Conservation (phyloP, 164 flowering plant genomes). For the Berberis thunbergii region DNA sequence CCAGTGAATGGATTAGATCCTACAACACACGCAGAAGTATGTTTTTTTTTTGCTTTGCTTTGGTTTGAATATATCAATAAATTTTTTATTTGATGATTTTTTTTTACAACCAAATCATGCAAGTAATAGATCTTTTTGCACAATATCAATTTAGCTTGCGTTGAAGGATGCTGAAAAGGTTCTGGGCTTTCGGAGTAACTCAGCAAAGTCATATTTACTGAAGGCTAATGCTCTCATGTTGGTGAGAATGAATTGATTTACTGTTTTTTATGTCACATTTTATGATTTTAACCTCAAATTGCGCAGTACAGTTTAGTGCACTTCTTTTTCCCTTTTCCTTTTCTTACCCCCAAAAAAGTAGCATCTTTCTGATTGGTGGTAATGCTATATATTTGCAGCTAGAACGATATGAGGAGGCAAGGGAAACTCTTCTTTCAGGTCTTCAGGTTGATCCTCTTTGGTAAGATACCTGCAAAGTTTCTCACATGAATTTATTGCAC, state of each 20-base stretch:
- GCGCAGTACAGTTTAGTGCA: too few species aligned
- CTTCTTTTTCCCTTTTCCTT: too few species aligned
- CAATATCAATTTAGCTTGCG: constrained; percentile 51
- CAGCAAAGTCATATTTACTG: constrained; percentile 53
- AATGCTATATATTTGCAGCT: too few species aligned
- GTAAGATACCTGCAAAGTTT: too few species aligned
- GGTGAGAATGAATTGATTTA: constrained; percentile 38
- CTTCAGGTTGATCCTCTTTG: too few species aligned
- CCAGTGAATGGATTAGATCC: constrained; percentile 89
- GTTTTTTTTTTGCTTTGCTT: constrained; percentile 7
- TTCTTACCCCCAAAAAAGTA: too few species aligned
- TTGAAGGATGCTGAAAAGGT: constrained; percentile 92
- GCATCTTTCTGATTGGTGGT: too few species aligned
- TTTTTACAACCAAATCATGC: not conserved
- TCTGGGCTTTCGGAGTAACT: constrained; percentile 33
- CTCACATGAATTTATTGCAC: too few species aligned
- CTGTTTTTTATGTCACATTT: not conserved
- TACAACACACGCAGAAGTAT: constrained; percentile 85
- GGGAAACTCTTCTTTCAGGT: too few species aligned
- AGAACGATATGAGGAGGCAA: too few species aligned
- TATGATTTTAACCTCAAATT: not conserved
- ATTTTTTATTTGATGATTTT: not conserved
- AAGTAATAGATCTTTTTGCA: not conserved
- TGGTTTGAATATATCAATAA: not conserved
- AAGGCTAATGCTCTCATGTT: constrained; percentile 68